Base-by-base conservation (phyloP, 768 basidiomycete species). In the Amylocystis lapponica region DNA sequence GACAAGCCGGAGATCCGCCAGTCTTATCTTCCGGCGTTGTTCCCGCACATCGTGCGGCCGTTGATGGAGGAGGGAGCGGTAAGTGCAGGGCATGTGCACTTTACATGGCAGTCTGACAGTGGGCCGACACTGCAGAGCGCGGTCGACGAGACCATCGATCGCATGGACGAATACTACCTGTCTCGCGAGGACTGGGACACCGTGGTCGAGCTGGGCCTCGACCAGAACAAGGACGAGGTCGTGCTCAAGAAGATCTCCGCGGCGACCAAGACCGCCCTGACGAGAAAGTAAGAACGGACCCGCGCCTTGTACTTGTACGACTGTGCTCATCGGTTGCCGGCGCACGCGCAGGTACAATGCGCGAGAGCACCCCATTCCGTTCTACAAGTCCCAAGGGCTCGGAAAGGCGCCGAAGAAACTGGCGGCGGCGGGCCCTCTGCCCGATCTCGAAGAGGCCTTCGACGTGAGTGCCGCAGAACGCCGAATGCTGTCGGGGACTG, bases 161-260 rank as follows among this genome's bases (percentile, higher is more conserved):
- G 69, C 5, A 95, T 99, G 93, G 96, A 98, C 60, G 84, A 86
- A 36, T 99, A 99, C 60, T 97, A 80, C 63, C 64, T 99, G 25
- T 82, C 83, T 3, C 88, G 86, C 50, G 96, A 98, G 22, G 95
- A 98, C 56, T 98, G 94, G 95, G 96, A 99, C 55, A 83, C 91
- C 9, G 72, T 98, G 40, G 78, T 98, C 41, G 95, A 98, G 59
- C 75, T 99, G 8, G 96, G 95, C 1, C 76, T 99, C 7, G 96
- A 80, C 45, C 74, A 84, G 5, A 75, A 81, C 57, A 78, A 76
- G 45, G 88, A 89, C 37, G 86, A 86, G 0, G 5, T 66, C 2
- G 74, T 95, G 10, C 64, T 87, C 55, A 96, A 95, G 70, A 86
- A 85, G 65, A 90, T 99, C 23, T 67, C 88, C 0, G 54, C 83